phyloP scores from a whole-genome alignment of 2,329 filamentous ascomycete genomes.

The Sphaerulina populicola region DNA sequence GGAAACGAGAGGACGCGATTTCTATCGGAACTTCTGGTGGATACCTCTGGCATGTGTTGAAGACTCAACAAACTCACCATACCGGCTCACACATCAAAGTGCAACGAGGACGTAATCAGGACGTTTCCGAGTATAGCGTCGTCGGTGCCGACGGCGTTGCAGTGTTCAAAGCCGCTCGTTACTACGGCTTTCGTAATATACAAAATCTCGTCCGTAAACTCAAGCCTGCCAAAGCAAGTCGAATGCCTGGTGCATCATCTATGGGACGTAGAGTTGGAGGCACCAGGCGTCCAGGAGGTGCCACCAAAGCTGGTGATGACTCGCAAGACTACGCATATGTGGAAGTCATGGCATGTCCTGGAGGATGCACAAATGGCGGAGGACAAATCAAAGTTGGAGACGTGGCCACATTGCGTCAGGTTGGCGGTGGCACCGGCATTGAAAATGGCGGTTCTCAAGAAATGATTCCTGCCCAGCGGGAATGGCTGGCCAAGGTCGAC shows the following conservation, averaged over 20 bases:
- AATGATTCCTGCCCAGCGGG: conserved; percentile 66
- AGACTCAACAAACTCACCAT: conserved; percentile 60
- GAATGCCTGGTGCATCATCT: conserved; percentile 64
- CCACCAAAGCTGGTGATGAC: conserved; percentile 29
- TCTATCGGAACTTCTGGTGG: conserved; percentile 77
- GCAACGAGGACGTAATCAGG: conserved; percentile 72
- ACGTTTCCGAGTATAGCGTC: conserved; percentile 80
- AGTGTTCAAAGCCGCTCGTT: conserved; percentile 74
- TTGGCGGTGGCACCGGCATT: conserved; percentile 26
- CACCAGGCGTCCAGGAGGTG: conserved; percentile 30
- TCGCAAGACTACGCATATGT: conserved; percentile 73
- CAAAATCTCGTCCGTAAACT: conserved; percentile 92
- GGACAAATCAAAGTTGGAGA: conserved; percentile 91
- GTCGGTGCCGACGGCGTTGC: conserved; percentile 40
- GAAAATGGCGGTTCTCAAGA: conserved; percentile 32
- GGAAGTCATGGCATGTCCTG: conserved; percentile 97
- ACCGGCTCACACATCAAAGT: conserved; percentile 64
- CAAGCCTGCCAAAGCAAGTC: conserved; percentile 68
- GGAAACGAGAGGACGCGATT: conserved; percentile 30
- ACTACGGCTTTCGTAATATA: conserved; percentile 97
- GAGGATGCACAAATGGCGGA: conserved; percentile 96
- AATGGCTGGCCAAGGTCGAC: conserved; percentile 73
- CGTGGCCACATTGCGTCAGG: conserved; percentile 42
- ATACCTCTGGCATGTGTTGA: conserved; percentile 76
- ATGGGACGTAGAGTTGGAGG: conserved; percentile 47